Conservation (phyloP, 2,329 filamentous ascomycete species). For the Cryoendolithus antarcticus region DNA sequence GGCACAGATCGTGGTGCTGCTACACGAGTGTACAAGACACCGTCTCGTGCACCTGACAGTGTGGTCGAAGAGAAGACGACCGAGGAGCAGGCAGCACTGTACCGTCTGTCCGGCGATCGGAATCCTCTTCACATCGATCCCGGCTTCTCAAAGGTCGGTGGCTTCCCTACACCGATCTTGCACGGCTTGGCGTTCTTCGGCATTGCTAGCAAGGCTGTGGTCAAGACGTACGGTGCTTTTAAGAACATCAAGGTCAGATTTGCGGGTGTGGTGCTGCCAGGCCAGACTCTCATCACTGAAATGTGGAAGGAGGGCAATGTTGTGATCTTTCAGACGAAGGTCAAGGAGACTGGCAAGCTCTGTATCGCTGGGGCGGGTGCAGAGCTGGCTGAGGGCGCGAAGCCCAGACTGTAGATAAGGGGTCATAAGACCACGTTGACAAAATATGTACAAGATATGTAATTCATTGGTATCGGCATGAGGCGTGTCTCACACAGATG, state of each 20-base stretch:
- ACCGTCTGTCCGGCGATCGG: slow-evolving; percentile 84
- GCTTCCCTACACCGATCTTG: slow-evolving; percentile 86
- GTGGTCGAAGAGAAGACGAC: slow-evolving; percentile 77
- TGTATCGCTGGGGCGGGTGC: slow-evolving; percentile 71
- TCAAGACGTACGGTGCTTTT: slow-evolving; percentile 68
- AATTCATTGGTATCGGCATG: too few species aligned
- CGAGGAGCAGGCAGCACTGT: slow-evolving; percentile 84
- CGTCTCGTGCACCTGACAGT: slow-evolving; percentile 63
- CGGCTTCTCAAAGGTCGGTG: slow-evolving; percentile 82
- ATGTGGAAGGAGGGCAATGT: slow-evolving; percentile 81
- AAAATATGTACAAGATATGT: too few species aligned
- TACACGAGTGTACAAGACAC: slow-evolving; percentile 67
- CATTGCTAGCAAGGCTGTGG: slow-evolving; percentile 78
- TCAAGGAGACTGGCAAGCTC: slow-evolving; percentile 85
- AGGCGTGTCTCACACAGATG: too few species aligned
- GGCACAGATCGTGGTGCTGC: slow-evolving; percentile 64
- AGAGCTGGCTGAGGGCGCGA: slow-evolving; percentile 41
- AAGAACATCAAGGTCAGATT: slow-evolving; percentile 91
- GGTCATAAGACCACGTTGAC: too few species aligned
- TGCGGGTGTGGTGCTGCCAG: slow-evolving; percentile 71
- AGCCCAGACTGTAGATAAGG: too few species aligned
- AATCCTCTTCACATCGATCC: slow-evolving; percentile 97
- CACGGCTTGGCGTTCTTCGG: slow-evolving; percentile 94
- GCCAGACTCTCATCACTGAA: slow-evolving; percentile 82
- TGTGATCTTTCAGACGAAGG: slow-evolving; percentile 74